phyloP scores from a whole-genome alignment of 2,329 filamentous ascomycete genomes.

The Corinectria fuckeliana region DNA sequence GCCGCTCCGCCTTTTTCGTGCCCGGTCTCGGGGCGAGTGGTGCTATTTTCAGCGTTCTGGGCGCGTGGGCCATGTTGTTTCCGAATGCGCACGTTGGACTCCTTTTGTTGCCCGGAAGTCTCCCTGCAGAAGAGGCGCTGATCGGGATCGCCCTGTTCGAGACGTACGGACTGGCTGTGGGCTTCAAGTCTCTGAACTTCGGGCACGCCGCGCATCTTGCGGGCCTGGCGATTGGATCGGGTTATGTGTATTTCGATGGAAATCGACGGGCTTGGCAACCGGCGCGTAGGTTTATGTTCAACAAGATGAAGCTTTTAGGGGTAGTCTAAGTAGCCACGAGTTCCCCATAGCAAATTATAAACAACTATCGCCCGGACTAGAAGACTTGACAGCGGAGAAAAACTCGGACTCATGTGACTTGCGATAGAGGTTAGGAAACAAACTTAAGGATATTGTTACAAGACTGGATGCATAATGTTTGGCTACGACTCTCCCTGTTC shows the following conservation, averaged over 20 bases:
- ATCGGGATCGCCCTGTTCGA: neutral
- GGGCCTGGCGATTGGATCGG: slow-evolving; percentile 1
- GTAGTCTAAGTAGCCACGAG: no score
- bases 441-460: no score
- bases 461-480: no score
- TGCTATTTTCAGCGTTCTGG: neutral
- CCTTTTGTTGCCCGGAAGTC: neutral
- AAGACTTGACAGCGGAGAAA: no score
- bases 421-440: no score
- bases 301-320: neutral
- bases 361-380: no score
- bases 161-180: neutral
- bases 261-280: slow-evolving; percentile 4
- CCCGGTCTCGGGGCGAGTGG: neutral
- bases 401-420: no score
- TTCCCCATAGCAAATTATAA: no score
- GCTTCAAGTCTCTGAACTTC: neutral
- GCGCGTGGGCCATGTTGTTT: slow-evolving; percentile 1
- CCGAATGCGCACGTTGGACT: neutral
- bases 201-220: neutral
- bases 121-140: neutral
- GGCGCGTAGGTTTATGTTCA: neutral
- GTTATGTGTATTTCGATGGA: slow-evolving; percentile 6
- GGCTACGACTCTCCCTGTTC: no score
- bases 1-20: neutral